Conservation (phyloP, 306 rosid genomes). For the Malus fusca region DNA sequence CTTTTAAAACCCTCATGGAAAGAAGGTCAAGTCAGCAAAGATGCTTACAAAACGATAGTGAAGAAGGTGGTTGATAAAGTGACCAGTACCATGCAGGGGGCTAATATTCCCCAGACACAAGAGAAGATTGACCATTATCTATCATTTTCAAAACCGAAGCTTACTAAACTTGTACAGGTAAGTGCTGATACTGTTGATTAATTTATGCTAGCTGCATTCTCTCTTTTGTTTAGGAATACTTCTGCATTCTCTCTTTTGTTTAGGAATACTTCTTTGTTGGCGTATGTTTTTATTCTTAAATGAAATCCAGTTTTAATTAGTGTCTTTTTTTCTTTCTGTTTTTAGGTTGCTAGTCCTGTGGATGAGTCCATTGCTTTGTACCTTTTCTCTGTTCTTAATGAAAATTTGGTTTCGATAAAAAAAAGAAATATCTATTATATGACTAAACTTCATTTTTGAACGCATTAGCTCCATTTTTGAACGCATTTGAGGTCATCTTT, state of each 20-base stretch:
- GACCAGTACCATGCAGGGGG: conserved; percentile 50
- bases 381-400: neutral
- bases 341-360: neutral
- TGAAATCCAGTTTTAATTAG: neutral
- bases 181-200: conserved; percentile 26
- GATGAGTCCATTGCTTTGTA: neutral
- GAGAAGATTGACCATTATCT: conserved; percentile 86
- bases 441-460: too few relatives aligned
- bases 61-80: conserved; percentile 96
- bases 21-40: conserved; percentile 78
- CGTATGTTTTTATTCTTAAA: neutral
- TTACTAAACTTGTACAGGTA: conserved; percentile 90
- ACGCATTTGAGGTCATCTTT: too few relatives aligned
- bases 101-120: conserved; percentile 75
- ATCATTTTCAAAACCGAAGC: conserved; percentile 69
- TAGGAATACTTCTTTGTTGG: neutral
- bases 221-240: neutral
- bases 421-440: too few relatives aligned
- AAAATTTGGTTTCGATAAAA: neutral
- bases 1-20: conserved; percentile 91
- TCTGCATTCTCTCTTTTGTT: neutral
- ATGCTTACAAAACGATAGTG: conserved; percentile 81
- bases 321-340: neutral
- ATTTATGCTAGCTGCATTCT: neutral
- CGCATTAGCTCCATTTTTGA: too few relatives aligned